Conservation (phyloP, 2,329 filamentous ascomycete genomes). For the Diplodia seriata region DNA sequence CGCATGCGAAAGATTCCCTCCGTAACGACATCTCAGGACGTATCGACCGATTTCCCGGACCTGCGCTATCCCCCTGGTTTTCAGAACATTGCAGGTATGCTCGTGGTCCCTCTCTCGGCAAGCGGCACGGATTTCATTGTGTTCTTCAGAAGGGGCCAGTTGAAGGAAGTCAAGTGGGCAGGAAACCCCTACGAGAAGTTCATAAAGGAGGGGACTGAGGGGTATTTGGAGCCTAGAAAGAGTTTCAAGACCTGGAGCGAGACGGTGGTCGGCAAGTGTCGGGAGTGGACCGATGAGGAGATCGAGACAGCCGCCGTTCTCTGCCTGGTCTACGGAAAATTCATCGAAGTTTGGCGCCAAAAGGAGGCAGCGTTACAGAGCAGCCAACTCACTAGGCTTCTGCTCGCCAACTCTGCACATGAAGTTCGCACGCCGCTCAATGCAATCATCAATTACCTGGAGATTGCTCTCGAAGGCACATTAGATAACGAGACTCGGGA, state of each 20-base stretch:
- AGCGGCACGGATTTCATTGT: conserved; percentile 85
- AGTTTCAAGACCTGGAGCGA: conserved; percentile 85
- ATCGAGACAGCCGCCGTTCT: conserved; percentile 87
- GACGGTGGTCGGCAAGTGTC: conserved; percentile 78
- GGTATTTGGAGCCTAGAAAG: conserved; percentile 77
- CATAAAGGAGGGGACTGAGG: conserved; percentile 73
- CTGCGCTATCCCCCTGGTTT: conserved; percentile 81
- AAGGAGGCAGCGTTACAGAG: conserved; percentile 85
- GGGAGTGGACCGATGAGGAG: conserved; percentile 89
- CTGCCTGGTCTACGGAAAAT: conserved; percentile 85
- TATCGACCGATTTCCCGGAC: conserved; percentile 79
- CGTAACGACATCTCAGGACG: conserved; percentile 79
- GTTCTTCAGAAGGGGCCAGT: conserved; percentile 81
- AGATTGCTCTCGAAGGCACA: conserved; percentile 83
- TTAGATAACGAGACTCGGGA: conserved; percentile 84
- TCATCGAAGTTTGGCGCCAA: conserved; percentile 92
- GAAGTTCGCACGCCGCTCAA: conserved; percentile 91
- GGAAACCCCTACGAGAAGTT: conserved; percentile 86
- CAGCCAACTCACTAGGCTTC: conserved; percentile 77
- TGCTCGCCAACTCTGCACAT: conserved; percentile 88
- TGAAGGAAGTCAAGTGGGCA: conserved; percentile 82
- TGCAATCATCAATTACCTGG: conserved; percentile 92
- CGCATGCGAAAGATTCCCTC: conserved; percentile 76
- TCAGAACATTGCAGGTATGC: conserved; percentile 74
- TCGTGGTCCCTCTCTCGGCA: conserved; percentile 80